Evolutionary conservation across 1,139 yeast species (phyloP), one percentile per base, ranked within the genome.

Genomic region (Lodderomyces margitis): DNA sequence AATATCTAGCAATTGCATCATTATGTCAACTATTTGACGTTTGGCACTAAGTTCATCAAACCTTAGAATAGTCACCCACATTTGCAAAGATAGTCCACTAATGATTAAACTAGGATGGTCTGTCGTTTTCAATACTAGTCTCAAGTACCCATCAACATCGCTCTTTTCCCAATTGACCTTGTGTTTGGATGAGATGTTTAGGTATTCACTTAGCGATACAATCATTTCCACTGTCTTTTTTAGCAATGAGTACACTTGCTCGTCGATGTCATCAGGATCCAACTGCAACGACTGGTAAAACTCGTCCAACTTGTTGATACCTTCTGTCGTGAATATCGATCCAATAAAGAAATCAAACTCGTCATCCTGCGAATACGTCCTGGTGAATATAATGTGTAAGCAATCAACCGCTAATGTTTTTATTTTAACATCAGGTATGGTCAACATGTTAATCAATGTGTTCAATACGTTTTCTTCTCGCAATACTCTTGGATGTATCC

Each of bases 171-270:
- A 72, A 20, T 62, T 61, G 16, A 74, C 59, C 46, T 66, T 58
- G 45, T 66, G 61, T 42, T 70, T 70, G 20, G 67, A 58, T 17
- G 67, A 62, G 4, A 74, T 62, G 48, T 79, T 81, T 45, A 86
- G 67, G 58, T 81, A 83, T 53, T 85, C 96, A 53, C 96, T 88
- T 33, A 92, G 68, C 1, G 95, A 88, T 31, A 92, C 95, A 38
- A 91, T 80, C 87, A 92, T 86, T 59, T 94, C 98, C 5, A 91
- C 96, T 17, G 92, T 76, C 61, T 92, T 91, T 58, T 92, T 92
- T 49, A 87, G 68, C 46, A 92, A 74, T 1, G 95, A 81, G 58
- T 94, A 92, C 28, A 77, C 75, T 43, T 65, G 73, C 54, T 89
- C 97, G 58, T 89, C 95, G 28, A 88, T 74, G 54, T 83, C 87